Base-by-base conservation (phyloP, 169 alveolate species). In the Theileria luwenshuni region DNA sequence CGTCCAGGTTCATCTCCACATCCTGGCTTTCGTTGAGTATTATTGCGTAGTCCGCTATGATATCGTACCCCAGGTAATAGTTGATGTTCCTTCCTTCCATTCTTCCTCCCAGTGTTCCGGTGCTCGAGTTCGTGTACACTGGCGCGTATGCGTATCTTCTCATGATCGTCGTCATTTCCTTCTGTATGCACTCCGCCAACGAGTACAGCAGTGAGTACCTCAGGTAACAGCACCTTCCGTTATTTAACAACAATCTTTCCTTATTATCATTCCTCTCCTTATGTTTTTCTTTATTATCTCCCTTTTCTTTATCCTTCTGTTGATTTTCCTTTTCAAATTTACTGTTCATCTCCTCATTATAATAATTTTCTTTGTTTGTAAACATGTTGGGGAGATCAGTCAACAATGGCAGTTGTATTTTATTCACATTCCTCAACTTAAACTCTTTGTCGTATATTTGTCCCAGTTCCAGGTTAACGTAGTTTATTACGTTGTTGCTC, bases 361-460 rank as follows among this genome's bases (percentile, higher is more conserved):
- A 1, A 1, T 47, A 25, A 1, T 10, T 10, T 8, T 17, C 21
- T 43, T n/a, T 35, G 5, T n/a, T 77, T 13, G 72, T 25, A 0
- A 28, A 41, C 28, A 33, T 17, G 5, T 19, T 13, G 0, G 62
- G 60, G 32, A 25, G 12, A 21, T 60, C 48, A 27, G 61, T 61
- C n/a, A 79, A 52, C 19, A 79, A 48, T 6, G 81, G 87, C 30
- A 73, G 76, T n/a, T 72, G 64, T 32, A 33, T 43, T 15, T 74
- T 45, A 19, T 70, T 63, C 49, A 83, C 79, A 41, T 90, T 68
- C 54, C 79, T 43, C 47, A 51, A 28, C 59, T 62, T 38, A 47
- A 88, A 80, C 75, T 84, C 87, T 58, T 88, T 81, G 69, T 60
- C 42, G 54, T 69, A 69, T 69, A 74, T 38, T 52, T 59, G 27